Percentiles rank a stretch among this genome's conserved stretches.
phyloP scores from a whole-genome alignment of 768 basidiomycete species.

The Kwoniella europaea region DNA sequence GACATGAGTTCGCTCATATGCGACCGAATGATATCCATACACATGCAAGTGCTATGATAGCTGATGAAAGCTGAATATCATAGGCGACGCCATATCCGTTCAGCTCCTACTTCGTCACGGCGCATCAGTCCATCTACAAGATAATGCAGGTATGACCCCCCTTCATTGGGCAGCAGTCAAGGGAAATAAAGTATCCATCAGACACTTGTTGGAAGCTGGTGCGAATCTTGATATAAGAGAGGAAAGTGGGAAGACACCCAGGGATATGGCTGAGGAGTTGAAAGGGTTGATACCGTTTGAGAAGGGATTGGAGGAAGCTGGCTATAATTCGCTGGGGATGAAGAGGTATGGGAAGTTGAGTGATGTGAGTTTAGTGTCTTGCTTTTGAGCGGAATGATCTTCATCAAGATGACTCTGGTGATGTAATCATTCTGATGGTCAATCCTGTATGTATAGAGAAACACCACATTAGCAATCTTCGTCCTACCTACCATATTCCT shows the following conservation, averaged over 20 bases:
- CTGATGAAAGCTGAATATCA: too few species aligned
- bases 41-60: too few species aligned
- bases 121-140: slow-evolving; percentile 75
- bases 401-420: not conserved
- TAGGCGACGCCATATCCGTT: slow-evolving; percentile 86
- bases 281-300: slow-evolving; percentile 90
- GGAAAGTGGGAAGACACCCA: slow-evolving; percentile 79
- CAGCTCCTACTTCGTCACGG: slow-evolving; percentile 87
- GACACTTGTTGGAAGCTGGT: slow-evolving; percentile 81
- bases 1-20: too few species aligned
- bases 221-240: slow-evolving; percentile 81
- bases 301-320: slow-evolving; percentile 84
- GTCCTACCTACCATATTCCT: slow-evolving; percentile 76
- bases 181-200: slow-evolving; percentile 86
- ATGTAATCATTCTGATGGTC: not conserved
- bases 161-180: slow-evolving; percentile 98
- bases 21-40: too few species aligned
- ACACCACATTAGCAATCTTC: slow-evolving; percentile 81
- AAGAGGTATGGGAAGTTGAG: slow-evolving; percentile 75
- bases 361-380: slow-evolving; percentile 63
- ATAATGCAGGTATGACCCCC: slow-evolving; percentile 82
- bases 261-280: slow-evolving; percentile 92
- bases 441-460: slow-evolving; percentile 63
- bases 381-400: not conserved
- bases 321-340: slow-evolving; percentile 64